phyloP scores from a whole-genome alignment of 2,329 filamentous ascomycete species.

The Cladosporium sp. region DNA sequence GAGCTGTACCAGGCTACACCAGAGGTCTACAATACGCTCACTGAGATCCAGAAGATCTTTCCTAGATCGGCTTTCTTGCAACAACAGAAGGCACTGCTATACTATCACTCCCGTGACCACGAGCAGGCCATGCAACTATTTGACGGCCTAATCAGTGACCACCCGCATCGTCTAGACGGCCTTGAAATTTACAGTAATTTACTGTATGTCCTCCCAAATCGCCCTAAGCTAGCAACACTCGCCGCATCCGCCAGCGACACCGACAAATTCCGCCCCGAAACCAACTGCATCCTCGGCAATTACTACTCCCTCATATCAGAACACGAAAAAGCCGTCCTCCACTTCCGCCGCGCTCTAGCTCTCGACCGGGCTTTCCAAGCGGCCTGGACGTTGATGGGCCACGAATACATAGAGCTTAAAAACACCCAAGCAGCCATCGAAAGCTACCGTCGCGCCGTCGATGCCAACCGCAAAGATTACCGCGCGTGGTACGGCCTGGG shows the following conservation, averaged over 20 bases:
- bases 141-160: constrained; percentile 58
- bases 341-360: constrained; percentile 88
- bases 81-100: constrained; percentile 80
- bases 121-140: constrained; percentile 48
- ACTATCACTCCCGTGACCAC: constrained; percentile 83
- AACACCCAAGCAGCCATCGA: constrained; percentile 98
- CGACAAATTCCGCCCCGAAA: constrained; percentile 95
- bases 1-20: constrained; percentile 86
- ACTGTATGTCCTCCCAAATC: constrained; percentile 82
- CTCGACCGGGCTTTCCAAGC: constrained; percentile 87
- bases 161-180: constrained; percentile 72
- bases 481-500: constrained; percentile 97
- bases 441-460: constrained; percentile 90
- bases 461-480: constrained; percentile 94
- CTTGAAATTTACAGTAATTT: constrained; percentile 98
- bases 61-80: constrained; percentile 84
- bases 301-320: constrained; percentile 93
- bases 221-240: constrained; percentile 86
- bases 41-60: constrained; percentile 78
- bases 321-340: constrained; percentile 97
- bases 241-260: constrained; percentile 87
- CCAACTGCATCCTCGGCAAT: constrained; percentile 94
- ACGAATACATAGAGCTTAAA: constrained; percentile 98
- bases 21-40: constrained; percentile 67
- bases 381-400: constrained; percentile 98